These are phyloP conservation scores for Paramyrothecium sp. DNA, from an alignment of 2,329 filamentous ascomycete genomes.

Conservation along the genomic window DNA sequence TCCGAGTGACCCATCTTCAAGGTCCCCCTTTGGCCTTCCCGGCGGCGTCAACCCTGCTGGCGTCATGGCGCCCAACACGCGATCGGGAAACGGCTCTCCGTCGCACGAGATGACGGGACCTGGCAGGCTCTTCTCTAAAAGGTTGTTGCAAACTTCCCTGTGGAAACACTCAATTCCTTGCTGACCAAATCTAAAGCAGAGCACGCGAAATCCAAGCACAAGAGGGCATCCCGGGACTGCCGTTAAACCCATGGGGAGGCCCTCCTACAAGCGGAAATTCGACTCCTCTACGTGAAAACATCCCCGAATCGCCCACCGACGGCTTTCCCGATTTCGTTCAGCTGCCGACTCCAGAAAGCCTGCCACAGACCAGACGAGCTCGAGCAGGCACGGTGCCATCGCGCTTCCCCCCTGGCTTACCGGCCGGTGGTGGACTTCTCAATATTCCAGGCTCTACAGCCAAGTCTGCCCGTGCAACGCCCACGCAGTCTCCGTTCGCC, in stretches of 20 bases:
- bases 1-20: conserved; percentile 58
- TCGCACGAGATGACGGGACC: conserved; percentile 82
- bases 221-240: conserved; percentile 74
- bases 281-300: conserved; percentile 93
- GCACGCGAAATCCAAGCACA: conserved; percentile 96
- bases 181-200: conserved; percentile 42
- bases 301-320: conserved; percentile 94
- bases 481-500: conserved; percentile 79
- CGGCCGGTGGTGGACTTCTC: conserved; percentile 53
- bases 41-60: conserved; percentile 57
- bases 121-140: conserved; percentile 82
- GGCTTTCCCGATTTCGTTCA: conserved; percentile 89
- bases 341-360: conserved; percentile 62
- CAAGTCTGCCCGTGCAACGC: conserved; percentile 81
- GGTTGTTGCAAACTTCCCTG: conserved; percentile 56
- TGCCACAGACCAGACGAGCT: conserved; percentile 73
- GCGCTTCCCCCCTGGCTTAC: conserved; percentile 77
- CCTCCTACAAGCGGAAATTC: conserved; percentile 96
- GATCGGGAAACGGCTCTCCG: conserved; percentile 92
- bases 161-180: not conserved
- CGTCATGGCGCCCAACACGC: conserved; percentile 59
- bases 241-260: conserved; percentile 82
- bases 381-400: conserved; percentile 96
- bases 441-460: conserved; percentile 59
- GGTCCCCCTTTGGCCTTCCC: conserved; percentile 72